These are phyloP conservation scores for Citrus cavaleriei DNA, from an alignment of 345 rosid species.

Conservation along the genomic window DNA sequence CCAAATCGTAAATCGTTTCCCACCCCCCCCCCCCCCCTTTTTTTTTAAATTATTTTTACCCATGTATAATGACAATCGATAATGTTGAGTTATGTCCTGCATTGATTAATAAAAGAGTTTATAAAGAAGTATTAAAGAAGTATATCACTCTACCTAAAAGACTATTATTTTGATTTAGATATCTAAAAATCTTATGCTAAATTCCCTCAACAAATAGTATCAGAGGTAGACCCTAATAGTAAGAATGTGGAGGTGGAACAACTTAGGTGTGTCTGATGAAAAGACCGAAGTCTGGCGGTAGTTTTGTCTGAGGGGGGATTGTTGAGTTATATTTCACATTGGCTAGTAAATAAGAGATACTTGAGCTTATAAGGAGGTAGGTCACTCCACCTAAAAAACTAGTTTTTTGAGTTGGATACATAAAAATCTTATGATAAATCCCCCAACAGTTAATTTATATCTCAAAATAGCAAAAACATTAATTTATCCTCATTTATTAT, in stretches of 20 bases:
- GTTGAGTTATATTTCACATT: no score
- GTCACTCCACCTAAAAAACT: fast-evolving
- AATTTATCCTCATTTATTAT: no score
- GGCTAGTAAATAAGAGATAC: no score
- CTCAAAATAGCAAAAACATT: no score
- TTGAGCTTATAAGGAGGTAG: no score
- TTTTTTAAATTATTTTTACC: no score
- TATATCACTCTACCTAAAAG: fast-evolving
- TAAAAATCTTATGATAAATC: no score
- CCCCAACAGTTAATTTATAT: no score
- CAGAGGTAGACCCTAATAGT: fast-evolving
- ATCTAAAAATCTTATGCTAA: fast-evolving
- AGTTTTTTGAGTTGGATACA: fast-evolving
- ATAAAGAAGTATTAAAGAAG: no score
- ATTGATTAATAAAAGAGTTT: fast-evolving
- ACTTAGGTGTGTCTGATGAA: fast-evolving
- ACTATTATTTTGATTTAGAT: fast-evolving
- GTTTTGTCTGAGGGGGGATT: fast-evolving
- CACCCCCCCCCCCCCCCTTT: no score
- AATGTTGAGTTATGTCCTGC: no score
- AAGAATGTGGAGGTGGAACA: fast-evolving
- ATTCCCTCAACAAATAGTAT: fast-evolving
- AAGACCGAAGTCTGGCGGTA: fast-evolving
- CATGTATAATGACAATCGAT: no score
- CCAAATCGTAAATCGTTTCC: not conserved